phyloP scores from a whole-genome alignment of 176 grass and related monocot species.

The Carex myosuroides region DNA sequence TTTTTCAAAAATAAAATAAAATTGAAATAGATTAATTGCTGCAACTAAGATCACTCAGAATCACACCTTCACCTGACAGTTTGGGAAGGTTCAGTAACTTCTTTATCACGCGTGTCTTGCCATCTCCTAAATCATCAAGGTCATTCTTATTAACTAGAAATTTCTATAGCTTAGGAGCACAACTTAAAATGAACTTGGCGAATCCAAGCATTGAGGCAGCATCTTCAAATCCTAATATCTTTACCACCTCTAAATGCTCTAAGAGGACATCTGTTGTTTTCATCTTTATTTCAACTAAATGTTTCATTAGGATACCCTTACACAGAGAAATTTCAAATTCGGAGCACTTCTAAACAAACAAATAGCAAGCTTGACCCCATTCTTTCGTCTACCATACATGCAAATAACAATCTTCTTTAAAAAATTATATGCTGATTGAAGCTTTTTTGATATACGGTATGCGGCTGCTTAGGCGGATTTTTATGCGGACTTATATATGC shows the following conservation, averaged over 20 bases:
- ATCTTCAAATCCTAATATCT: neutral
- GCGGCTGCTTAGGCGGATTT: too few species aligned
- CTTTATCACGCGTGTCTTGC: neutral
- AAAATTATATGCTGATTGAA: too few species aligned
- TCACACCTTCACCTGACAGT: neutral
- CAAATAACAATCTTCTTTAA: too few species aligned
- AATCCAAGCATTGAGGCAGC: neutral
- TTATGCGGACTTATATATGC: too few species aligned
- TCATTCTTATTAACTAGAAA: neutral
- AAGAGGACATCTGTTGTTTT: neutral
- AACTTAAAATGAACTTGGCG: neutral
- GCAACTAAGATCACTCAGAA: neutral
- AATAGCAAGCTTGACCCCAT: too few species aligned
- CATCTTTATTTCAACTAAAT: neutral
- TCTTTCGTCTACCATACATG: too few species aligned
- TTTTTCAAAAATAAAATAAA: neutral
- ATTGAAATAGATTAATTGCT: neutral
- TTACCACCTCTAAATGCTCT: neutral
- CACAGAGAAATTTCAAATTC: neutral
- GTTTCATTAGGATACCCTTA: neutral
- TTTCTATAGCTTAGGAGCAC: neutral
- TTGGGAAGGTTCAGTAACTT: neutral
- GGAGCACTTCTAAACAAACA: too few species aligned
- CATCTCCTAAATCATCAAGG: neutral
- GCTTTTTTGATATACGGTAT: too few species aligned